Evolutionary conservation across 352 stramenopile genomes (phyloP), one percentile per base, ranked within the genome.

Genomic region (Vaucheria bursata): DNA sequence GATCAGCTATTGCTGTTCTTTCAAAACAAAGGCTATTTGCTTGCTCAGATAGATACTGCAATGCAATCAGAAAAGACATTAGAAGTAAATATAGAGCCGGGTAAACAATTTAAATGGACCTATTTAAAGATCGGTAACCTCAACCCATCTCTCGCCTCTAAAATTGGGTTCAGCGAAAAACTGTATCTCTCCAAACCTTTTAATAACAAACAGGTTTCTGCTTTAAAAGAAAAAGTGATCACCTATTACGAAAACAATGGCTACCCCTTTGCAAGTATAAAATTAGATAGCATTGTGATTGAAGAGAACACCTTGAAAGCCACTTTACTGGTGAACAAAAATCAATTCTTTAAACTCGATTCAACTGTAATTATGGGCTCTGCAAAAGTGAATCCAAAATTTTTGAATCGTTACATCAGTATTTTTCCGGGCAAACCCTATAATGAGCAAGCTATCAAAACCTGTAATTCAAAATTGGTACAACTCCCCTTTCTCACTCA

Each of bases 21-120:
- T 18, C 45, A 59, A 59, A 59, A 59, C 45, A 59, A 59, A 59
- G 45, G 45, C 45, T 59, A 59, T 59, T 59, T 59, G 25, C 45
- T 59, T 18, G 45, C 45, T 25, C 12, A 18, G 25, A 59, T 18
- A 18, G 45, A 59, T 59, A 59, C 12, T 59, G 25, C 45, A 59
- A 59, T 59, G 18, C 18, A 18, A 18, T 18, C 18, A 18, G 25
- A 25, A 18, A 59, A 18, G 18, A 18, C 25, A 25, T 18, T 59
- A 59, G 25, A 18, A 59, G 45, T 25, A 18, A 18, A 59, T 25
- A 59, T 59, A 18, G 18, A 18, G 25, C 12, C 18, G 25, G 25
- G 25, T 59, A 18, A 59, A 59, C 18, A 18, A 18, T 59, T 18
- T 59, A 59, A 59, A 59, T 18, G 18, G 25, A 25, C 45, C 45